Base-by-base conservation (phyloP, 345 rosid species). In the Hypericum perforatum region DNA sequence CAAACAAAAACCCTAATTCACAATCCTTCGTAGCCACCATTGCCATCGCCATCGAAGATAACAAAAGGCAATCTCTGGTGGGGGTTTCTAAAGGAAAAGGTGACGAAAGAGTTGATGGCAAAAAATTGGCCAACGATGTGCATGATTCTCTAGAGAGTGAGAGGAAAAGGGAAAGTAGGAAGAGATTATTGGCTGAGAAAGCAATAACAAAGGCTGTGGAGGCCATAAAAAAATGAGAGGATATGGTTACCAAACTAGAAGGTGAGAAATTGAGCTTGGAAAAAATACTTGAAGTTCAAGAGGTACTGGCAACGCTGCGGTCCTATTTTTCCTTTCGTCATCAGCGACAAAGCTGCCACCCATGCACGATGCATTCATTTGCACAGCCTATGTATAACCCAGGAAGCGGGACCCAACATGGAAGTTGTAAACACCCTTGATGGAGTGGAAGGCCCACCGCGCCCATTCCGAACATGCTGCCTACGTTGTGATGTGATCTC, bases 231-330 rank as follows among this genome's bases (percentile, higher is more conserved):
- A 92, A 87, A 69, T 78, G 77, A 46, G 98, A 91, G 70, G 79
- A 91, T 68, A 57, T 64, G 72, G 85, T 87, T 59, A 96, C 98
- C 36, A 81, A 81, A 71, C 75, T 87, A 60, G 96, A 91, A 69
- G 98, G 98, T 9, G 96, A 91, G 74, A 91, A 91, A 71, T 83
- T 79, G 72, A 85, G 89, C 69, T 68, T 91, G 71, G 98, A 87
- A 84, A 91, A 87, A 67, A 82, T 87, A 74, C 79, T 85, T 12
- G 98, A 87, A 58, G 98, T 73, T 44, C 78, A 75, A 74, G 98
- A 91, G 98, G 98, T 91, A 75, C 58, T 2, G 10, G 14, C 46
- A n/a, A n/a, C n/a, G n/a, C n/a, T n/a, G n/a, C n/a, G n/a, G n/a
- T n/a, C n/a, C n/a, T n/a, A n/a, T n/a, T n/a, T n/a, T n/a, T n/a